Percentiles rank a stretch among this genome's conserved stretches.
phyloP scores from a whole-genome alignment of 768 basidiomycete genomes.

The Tulasnella sp. region DNA sequence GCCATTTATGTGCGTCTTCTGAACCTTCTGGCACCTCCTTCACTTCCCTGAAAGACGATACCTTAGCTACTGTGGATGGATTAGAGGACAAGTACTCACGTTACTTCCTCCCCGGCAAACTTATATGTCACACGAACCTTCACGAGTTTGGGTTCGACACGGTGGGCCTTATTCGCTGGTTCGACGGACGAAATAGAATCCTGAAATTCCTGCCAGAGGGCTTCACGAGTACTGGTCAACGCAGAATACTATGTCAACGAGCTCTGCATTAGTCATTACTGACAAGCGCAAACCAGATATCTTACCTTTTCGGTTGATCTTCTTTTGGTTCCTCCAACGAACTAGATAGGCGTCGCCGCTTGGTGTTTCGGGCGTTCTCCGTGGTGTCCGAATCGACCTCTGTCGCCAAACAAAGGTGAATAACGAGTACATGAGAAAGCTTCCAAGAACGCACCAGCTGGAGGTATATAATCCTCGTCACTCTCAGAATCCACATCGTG shows the following conservation, averaged over 20 bases:
- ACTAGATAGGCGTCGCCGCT: background rate
- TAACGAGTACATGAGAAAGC: background rate
- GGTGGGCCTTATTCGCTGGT: slow-evolving; percentile 12
- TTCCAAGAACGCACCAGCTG: background rate
- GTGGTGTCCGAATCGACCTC: background rate
- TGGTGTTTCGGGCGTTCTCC: background rate
- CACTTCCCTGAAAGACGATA: slow-evolving; percentile 43
- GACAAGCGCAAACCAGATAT: background rate
- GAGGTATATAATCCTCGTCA: slow-evolving; percentile 6
- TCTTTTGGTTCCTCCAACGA: background rate
- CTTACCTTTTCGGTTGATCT: background rate
- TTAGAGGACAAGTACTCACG: slow-evolving; percentile 35
- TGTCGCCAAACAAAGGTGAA: background rate
- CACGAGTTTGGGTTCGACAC: slow-evolving; percentile 33
- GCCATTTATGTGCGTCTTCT: slow-evolving; percentile 65
- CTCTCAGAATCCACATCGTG: background rate
- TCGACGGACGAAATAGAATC: slow-evolving; percentile 36
- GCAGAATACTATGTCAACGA: background rate
- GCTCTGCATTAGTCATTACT: background rate
- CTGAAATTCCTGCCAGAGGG: slow-evolving; percentile 58
- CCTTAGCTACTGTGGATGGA: background rate
- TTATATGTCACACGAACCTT: slow-evolving; percentile 57
- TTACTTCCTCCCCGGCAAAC: slow-evolving; percentile 65
- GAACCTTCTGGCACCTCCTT: slow-evolving; percentile 62
- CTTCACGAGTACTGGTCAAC: slow-evolving; percentile 40